Base-by-base conservation (phyloP, 345 rosid genomes). In the Adansonia digitata region DNA sequence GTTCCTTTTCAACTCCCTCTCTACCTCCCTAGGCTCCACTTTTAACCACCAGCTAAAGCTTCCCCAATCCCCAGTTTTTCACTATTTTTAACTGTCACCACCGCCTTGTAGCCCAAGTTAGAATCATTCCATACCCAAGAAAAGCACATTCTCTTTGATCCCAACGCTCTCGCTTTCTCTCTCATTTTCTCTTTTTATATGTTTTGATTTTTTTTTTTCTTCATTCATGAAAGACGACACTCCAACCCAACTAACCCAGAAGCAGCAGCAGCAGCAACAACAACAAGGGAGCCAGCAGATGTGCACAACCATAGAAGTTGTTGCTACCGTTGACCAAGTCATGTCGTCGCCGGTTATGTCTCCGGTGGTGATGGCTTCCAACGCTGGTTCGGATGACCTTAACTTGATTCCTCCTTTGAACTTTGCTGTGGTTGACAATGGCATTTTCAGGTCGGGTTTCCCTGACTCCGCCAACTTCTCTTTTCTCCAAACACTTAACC, bases 381-480 rank as follows among this genome's bases (percentile, higher is more conserved):
- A 24, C 74, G 26, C 85, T 71, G 88, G 80, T n/a, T n/a, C n/a
- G 0, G 89, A 82, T 7, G 90, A 92, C 8, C 75, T 80, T 73
- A 82, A 46, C 80, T 76, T 86, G 75, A 83, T 79, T 5, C 99
- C 99, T 7, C 99, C 99, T 15, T 84, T 95, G 49, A 95, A 95
- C 88, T 95, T 95, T 77, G 74, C 99, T 11, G 85, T 93, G 93
- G 99, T 95, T 27, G 98, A 95, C 74, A 90, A 87, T 48, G 99
- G 99, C 78, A 83, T 95, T 56, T 95, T 95, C 85, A 82, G 99
- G 87, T 93, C 99, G 29, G 99, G 99, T 66, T 95, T 93, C 74
- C 99, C 98, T 1, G 93, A 88, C 80, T 82, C 92, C 70, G 86
- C 89, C 73, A 95, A 91, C 89, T 93, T 95, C 90, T 72, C 98